These are phyloP conservation scores for Penicillium simplicissimum DNA, from an alignment of 495 filamentous ascomycete genomes.

Conservation along the genomic window DNA sequence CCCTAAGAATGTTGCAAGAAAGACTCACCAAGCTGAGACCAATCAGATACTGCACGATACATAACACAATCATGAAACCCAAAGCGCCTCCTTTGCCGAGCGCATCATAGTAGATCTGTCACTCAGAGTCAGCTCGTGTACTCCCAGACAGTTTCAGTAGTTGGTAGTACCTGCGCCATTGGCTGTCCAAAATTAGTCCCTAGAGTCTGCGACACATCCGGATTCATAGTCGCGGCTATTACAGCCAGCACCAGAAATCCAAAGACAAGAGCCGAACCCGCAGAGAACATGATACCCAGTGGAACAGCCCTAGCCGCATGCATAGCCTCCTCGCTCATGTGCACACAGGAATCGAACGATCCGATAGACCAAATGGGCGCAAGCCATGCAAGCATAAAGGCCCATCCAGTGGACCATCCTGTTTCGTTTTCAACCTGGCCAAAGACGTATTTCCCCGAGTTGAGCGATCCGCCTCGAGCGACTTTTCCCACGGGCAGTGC, in stretches of 20 bases:
- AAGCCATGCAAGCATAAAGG: conserved; percentile 67
- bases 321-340: conserved; percentile 64
- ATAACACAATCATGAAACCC: conserved; percentile 46
- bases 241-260: conserved; percentile 57
- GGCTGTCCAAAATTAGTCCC: conserved; percentile 42
- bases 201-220: conserved; percentile 28
- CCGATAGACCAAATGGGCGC: conserved; percentile 68
- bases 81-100: conserved; percentile 44
- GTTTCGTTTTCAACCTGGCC: conserved; percentile 54
- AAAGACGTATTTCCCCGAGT: conserved; percentile 42
- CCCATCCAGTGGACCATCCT: conserved; percentile 60
- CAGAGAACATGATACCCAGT: conserved; percentile 55
- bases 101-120: conserved; percentile 46
- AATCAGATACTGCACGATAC: conserved; percentile 45
- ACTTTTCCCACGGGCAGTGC: conserved; percentile 62
- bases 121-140: not conserved
- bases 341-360: conserved; percentile 53
- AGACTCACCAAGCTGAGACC: conserved; percentile 42
- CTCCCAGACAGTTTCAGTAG: no score
- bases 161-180: conserved; percentile 43
- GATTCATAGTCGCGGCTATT: conserved; percentile 44
- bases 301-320: conserved; percentile 64
- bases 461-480: conserved; percentile 31
- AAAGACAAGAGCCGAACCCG: conserved; percentile 39
- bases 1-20: no score